Conservation (phyloP, 257 asterid species). For the Lavandula angustifolia region DNA sequence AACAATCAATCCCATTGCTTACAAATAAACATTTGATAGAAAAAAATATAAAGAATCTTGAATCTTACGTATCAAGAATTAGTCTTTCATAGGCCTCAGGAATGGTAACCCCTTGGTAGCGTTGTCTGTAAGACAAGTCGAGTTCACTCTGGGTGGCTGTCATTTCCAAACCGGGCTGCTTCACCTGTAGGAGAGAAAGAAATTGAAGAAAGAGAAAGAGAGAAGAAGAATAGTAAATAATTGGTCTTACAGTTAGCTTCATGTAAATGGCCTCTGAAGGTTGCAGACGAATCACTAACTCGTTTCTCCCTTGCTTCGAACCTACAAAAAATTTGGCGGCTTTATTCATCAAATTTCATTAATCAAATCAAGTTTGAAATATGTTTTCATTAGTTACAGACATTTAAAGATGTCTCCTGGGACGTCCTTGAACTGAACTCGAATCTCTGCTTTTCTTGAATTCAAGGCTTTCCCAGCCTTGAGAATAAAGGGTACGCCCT, state of each 20-base stretch:
- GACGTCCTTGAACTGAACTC: conserved; percentile 95
- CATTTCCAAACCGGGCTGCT: conserved; percentile 95
- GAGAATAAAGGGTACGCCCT: conserved; percentile 94
- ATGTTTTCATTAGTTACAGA: conserved; percentile 33
- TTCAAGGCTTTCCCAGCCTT: conserved; percentile 96
- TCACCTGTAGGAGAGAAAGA: conserved; percentile 64
- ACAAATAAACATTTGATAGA: background rate
- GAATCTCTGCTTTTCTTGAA: conserved; percentile 93
- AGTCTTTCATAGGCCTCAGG: conserved; percentile 98
- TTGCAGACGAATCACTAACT: conserved; percentile 92
- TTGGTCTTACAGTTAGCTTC: conserved; percentile 75
- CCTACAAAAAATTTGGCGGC: conserved; percentile 43
- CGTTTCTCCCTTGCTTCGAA: conserved; percentile 87
- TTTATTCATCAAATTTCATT: conserved; percentile 25
- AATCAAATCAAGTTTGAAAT: background rate
- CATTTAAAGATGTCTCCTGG: conserved; percentile 93
- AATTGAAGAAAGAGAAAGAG: background rate
- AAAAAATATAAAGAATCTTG: background rate
- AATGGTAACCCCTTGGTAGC: conserved; percentile 71
- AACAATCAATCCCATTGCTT: background rate
- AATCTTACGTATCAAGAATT: conserved; percentile 87
- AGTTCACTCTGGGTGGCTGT: conserved; percentile 84
- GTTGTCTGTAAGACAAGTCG: conserved; percentile 83
- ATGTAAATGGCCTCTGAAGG: conserved; percentile 97
- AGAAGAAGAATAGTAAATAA: background rate